Evolutionary conservation across 2,329 filamentous ascomycete genomes (phyloP).

Genomic region (Pyrenochaeta sp.): DNA sequence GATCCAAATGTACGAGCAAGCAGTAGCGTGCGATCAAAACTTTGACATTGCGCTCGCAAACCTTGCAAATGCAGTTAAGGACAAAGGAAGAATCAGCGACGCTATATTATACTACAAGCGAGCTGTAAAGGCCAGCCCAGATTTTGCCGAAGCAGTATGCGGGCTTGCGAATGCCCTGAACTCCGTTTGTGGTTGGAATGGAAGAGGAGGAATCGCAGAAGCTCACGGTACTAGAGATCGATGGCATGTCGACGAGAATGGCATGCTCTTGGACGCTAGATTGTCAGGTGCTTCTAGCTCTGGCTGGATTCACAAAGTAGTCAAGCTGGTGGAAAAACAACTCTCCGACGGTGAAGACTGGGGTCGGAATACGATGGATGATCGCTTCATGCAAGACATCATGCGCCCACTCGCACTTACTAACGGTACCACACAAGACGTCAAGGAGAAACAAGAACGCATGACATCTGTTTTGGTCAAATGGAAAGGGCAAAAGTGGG

Average conservation of each 20-base stretch:
- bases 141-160: conserved; percentile 96
- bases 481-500: conserved; percentile 82
- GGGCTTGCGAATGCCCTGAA: conserved; percentile 94
- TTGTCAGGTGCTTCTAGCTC: conserved; percentile 66
- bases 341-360: conserved; percentile 84
- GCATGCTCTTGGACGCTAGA: conserved; percentile 79
- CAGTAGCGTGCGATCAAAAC: conserved; percentile 87
- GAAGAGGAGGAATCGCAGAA: conserved; percentile 84
- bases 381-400: conserved; percentile 50
- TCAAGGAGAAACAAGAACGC: conserved; percentile 46
- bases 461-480: conserved; percentile 47
- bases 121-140: conserved; percentile 88
- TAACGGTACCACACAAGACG: conserved; percentile 37
- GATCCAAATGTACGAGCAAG: conserved; percentile 96
- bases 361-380: conserved; percentile 74
- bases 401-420: conserved; percentile 55
- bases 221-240: conserved; percentile 77
- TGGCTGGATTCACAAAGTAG: conserved; percentile 89
- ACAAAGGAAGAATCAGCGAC: conserved; percentile 89
- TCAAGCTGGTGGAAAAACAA: conserved; percentile 89
- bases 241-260: conserved; percentile 89
- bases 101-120: conserved; percentile 91
- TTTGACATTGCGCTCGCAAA: conserved; percentile 98
- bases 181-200: conserved; percentile 94
- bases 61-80: conserved; percentile 95